These are phyloP conservation scores for Durio zibethinus DNA, from an alignment of 345 rosid genomes.

Conservation along the genomic window DNA sequence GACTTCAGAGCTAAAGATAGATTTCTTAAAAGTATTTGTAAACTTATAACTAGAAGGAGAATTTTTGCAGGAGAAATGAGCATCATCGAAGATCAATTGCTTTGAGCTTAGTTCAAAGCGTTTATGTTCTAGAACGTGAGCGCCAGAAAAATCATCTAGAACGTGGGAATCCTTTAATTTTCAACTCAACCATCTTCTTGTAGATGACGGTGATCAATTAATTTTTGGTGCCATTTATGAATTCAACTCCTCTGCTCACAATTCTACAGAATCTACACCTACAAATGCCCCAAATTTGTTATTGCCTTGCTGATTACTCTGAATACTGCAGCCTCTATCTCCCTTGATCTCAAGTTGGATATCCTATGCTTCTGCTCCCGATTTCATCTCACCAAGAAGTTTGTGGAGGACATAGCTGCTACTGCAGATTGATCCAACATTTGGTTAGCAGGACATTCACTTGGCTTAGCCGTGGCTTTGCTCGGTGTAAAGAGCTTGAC, in stretches of 20 bases:
- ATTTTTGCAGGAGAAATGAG: too few relatives aligned
- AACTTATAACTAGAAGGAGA: too few relatives aligned
- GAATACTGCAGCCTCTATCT: constrained; percentile 38
- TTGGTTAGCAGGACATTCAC: constrained; percentile 71
- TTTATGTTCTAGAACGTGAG: constrained; percentile 53
- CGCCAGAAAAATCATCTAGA: constrained; percentile 54
- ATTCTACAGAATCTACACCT: neutral
- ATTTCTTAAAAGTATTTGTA: too few relatives aligned
- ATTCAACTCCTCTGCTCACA: constrained; percentile 25
- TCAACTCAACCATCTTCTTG: constrained; percentile 34
- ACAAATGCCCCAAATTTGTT: constrained; percentile 41
- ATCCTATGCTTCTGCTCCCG: constrained; percentile 42
- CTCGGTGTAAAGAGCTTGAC: constrained; percentile 61
- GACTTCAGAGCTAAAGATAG: too few relatives aligned
- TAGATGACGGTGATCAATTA: constrained; percentile 51
- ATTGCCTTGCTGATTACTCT: constrained; percentile 70
- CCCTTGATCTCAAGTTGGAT: constrained; percentile 48
- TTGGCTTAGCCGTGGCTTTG: constrained; percentile 64
- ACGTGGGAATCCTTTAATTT: constrained; percentile 62
- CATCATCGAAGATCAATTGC: constrained; percentile 28
- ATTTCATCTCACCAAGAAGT: constrained; percentile 47
- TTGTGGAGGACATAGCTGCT: constrained; percentile 35
- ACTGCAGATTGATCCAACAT: constrained; percentile 33
- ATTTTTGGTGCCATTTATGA: constrained; percentile 60
- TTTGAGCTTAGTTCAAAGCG: constrained; percentile 62